Evolutionary conservation across 306 rosid species (phyloP).

Genomic region (Quercus rubra): DNA sequence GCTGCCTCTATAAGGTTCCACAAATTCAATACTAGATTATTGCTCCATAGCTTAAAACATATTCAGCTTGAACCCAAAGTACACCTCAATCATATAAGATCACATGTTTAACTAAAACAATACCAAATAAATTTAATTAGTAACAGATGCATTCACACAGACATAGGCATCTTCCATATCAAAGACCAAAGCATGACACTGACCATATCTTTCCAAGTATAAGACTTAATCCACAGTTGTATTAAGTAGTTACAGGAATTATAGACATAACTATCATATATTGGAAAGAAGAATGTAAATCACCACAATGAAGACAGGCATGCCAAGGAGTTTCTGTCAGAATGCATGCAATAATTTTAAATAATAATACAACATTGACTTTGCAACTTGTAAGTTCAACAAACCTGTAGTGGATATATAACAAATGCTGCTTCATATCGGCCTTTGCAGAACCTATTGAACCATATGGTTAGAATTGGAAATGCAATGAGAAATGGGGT

Average conservation of each 20-base stretch:
- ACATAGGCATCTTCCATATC: background rate
- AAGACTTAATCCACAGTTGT: too few species aligned
- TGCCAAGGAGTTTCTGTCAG: background rate
- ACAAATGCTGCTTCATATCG: slow-evolving; percentile 84
- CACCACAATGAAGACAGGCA: background rate
- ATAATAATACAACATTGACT: background rate
- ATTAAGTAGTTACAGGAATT: too few species aligned
- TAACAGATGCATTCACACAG: background rate
- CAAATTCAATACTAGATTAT: background rate
- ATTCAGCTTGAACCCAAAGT: background rate
- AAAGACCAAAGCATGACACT: background rate
- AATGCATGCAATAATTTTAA: background rate
- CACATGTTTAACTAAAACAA: background rate
- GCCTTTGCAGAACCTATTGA: slow-evolving; percentile 76
- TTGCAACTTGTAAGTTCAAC: background rate
- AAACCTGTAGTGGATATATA: slow-evolving; percentile 64
- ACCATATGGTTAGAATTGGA: slow-evolving; percentile 73
- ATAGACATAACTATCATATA: background rate
- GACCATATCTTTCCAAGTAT: background rate
- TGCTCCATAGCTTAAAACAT: background rate
- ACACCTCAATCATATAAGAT: background rate
- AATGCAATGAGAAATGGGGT: slow-evolving; percentile 84
- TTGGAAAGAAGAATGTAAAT: background rate
- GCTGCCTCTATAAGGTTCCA: background rate
- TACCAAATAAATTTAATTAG: background rate